phyloP scores from a whole-genome alignment of 2,329 filamentous ascomycete species.

The Calonectria pseudoturangicola region DNA sequence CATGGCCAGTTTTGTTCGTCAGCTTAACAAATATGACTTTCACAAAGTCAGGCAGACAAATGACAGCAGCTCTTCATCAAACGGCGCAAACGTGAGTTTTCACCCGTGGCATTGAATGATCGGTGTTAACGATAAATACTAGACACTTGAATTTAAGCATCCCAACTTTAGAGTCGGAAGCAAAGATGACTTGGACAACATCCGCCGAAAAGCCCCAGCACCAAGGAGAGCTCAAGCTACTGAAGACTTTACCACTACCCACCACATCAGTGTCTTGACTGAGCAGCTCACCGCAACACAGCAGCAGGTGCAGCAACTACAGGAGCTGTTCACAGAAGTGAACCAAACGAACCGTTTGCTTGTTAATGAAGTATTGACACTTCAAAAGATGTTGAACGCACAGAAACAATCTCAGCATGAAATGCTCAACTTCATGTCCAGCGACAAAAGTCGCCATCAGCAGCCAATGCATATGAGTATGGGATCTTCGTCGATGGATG shows the following conservation, averaged over 20 bases:
- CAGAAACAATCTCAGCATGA: slow-evolving; percentile 76
- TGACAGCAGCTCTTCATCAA: slow-evolving; percentile 60
- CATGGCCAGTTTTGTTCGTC: slow-evolving; percentile 96
- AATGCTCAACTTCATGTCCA: slow-evolving; percentile 73
- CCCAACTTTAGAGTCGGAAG: slow-evolving; percentile 97
- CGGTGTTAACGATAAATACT: slow-evolving; percentile 61
- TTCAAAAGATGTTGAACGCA: slow-evolving; percentile 77
- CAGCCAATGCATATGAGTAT: slow-evolving; percentile 59
- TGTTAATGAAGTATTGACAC: slow-evolving; percentile 75
- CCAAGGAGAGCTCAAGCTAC: slow-evolving; percentile 82
- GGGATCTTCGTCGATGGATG: slow-evolving; percentile 63
- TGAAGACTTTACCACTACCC: slow-evolving; percentile 86
- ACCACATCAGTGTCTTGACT: slow-evolving; percentile 92
- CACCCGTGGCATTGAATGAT: too few relatives aligned
- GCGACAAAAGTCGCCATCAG: slow-evolving; percentile 61
- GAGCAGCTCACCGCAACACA: slow-evolving; percentile 92
- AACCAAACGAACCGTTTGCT: slow-evolving; percentile 77
- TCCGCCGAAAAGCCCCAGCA: slow-evolving; percentile 94
- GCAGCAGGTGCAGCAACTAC: slow-evolving; percentile 91
- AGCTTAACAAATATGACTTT: slow-evolving; percentile 98
- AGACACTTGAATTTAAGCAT: slow-evolving; percentile 88
- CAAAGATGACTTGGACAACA: slow-evolving; percentile 97
- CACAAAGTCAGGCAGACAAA: slow-evolving; percentile 87
- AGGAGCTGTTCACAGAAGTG: slow-evolving; percentile 89
- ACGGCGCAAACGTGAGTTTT: slow-evolving; percentile 61